Conservation (phyloP, 2,329 filamentous ascomycete genomes). For the Emericellopsis atlantica region DNA sequence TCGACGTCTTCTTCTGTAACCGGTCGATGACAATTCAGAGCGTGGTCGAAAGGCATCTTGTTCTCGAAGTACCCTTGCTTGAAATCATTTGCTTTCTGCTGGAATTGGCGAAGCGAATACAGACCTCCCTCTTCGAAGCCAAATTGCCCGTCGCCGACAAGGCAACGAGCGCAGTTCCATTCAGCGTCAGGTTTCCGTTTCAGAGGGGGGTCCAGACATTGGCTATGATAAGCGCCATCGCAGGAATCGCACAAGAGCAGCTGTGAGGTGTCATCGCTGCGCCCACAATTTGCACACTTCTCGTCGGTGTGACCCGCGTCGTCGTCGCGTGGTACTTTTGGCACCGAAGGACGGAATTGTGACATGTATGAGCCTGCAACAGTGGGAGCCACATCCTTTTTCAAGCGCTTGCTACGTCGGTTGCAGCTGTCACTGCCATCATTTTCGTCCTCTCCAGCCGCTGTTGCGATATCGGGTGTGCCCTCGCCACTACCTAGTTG, state of each 20-base stretch:
- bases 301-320: constrained; percentile 26
- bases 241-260: constrained; percentile 84
- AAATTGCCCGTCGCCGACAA: constrained; percentile 93
- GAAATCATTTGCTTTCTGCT: constrained; percentile 90
- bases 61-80: constrained; percentile 88
- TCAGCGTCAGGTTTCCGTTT: constrained; percentile 68
- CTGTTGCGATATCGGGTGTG: constrained; percentile 29
- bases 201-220: constrained; percentile 79
- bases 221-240: constrained; percentile 75
- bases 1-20: constrained; percentile 94
- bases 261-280: constrained; percentile 56
- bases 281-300: constrained; percentile 81
- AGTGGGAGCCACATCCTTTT: constrained; percentile 66
- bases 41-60: constrained; percentile 78
- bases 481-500: constrained; percentile 50
- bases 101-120: constrained; percentile 91
- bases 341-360: constrained; percentile 71
- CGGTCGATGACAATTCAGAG: constrained; percentile 66
- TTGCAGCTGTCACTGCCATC: constrained; percentile 55
- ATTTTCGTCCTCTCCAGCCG: constrained; percentile 32
- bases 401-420: constrained; percentile 82
- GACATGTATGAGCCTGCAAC: constrained; percentile 97
- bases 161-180: constrained; percentile 91
- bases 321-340: constrained; percentile 48
- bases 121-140: constrained; percentile 94